A percentile compares a stretch with the other conserved stretches of the same genome.
phyloP scores from a whole-genome alignment of 2,329 filamentous ascomycete genomes.

The Penicillium sp. region DNA sequence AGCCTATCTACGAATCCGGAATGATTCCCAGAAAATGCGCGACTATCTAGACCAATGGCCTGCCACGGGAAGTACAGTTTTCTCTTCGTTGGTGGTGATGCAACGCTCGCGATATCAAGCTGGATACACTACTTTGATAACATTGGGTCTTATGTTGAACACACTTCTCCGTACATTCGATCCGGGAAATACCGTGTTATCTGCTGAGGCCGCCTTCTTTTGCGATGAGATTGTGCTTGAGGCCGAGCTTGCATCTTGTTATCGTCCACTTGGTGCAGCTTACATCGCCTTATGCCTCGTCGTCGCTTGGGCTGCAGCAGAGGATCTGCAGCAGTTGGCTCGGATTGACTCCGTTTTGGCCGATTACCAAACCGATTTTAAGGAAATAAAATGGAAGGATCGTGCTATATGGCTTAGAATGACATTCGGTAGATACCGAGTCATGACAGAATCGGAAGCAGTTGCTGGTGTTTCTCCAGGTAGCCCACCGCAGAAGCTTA shows the following conservation, averaged over 20 bases:
- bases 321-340: slow-evolving; percentile 15
- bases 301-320: slow-evolving; percentile 20
- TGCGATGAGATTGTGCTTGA: slow-evolving; percentile 18
- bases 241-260: slow-evolving; percentile 16
- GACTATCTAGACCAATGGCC: slow-evolving; percentile 8
- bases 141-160: slow-evolving; percentile 25
- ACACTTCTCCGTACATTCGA: slow-evolving; percentile 24
- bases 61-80: background rate
- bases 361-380: slow-evolving; percentile 28
- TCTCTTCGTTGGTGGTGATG: background rate
- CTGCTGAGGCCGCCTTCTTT: slow-evolving; percentile 13
- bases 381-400: slow-evolving; percentile 20
- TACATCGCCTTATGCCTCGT: slow-evolving; percentile 25
- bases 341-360: slow-evolving; percentile 18
- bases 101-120: slow-evolving; percentile 24
- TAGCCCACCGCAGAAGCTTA: background rate
- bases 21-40: slow-evolving; percentile 17
- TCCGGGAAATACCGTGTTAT: slow-evolving; percentile 10
- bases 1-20: slow-evolving; percentile 19
- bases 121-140: slow-evolving; percentile 21
- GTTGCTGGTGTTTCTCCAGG: background rate
- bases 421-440: slow-evolving; percentile 14
- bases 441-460: background rate
- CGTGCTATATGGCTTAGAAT: slow-evolving; percentile 16
- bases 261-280: slow-evolving; percentile 27